Base-by-base conservation (phyloP, 2,329 filamentous ascomycete species). In the Coniochaeta sp. region DNA sequence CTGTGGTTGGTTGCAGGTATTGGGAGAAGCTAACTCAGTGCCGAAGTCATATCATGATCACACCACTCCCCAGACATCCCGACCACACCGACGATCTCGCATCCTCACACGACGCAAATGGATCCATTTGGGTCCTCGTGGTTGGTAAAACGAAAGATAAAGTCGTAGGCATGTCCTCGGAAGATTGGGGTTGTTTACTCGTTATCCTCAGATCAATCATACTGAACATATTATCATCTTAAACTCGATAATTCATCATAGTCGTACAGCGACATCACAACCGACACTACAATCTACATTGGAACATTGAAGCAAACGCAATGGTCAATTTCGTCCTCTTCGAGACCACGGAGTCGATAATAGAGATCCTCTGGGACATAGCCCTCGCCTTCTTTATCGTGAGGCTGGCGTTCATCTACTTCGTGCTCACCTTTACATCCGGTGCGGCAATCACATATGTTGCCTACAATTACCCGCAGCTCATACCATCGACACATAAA, bases 331-430 rank as follows among this genome's bases (percentile, higher is more conserved):
- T 47, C 8, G 14, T 66, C 54, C 61, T 71, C 44, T 71, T 73
- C 59, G 65, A 72, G 50, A 71, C 71, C 6, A 69, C 67, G 22
- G 68, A 72, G 59, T 69, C 71, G 6, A 68, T 74, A 36, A 68
- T 76, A 58, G 71, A 74, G 43, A 58, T 75, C 57, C 67, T 76
- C 59, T 76, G 73, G 72, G 70, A 75, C 64, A 63, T 75, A 19
- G 69, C 71, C 44, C 66, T 76, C 14, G 67, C 68, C 38, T 67
- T 73, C 60, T 74, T 73, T 66, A 64, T 73, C 64, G 40, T 72
- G 57, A 67, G 70, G 58, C 65, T 72, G 47, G 69, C 68, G 28
- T 64, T 70, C 54, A 61, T 67, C 57, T 74, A 76, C 61, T 69
- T 72, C 58, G 12, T 63, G 19, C 65, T 73, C 58, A 66, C 65